Conservation (phyloP, 1,139 yeast species). For the Williopsis jadinii region DNA sequence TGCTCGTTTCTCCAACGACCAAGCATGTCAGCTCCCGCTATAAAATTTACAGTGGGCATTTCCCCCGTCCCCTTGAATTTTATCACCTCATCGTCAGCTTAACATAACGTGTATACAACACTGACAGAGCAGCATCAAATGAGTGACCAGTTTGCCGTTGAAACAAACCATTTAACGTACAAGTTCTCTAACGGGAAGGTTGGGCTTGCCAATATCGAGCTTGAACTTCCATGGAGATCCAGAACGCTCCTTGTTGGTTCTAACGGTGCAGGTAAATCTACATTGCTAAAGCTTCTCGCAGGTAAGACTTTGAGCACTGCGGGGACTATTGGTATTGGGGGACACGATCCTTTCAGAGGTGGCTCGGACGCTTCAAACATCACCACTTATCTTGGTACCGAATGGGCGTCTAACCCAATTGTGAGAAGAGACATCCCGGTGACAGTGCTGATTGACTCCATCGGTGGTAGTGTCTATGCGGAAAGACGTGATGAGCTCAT, state of each 20-base stretch:
- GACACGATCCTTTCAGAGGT: constrained; percentile 76
- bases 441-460: constrained; percentile 62
- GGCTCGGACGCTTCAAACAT: constrained; percentile 41
- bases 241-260: constrained; percentile 83
- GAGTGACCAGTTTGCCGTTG: constrained; percentile 39
- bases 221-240: constrained; percentile 62
- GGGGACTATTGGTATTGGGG: constrained; percentile 63
- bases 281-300: constrained; percentile 73
- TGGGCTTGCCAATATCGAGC: constrained; percentile 58
- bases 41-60: too few species aligned
- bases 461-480: constrained; percentile 71
- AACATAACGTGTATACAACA: too few species aligned
- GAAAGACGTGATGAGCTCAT: constrained; percentile 75
- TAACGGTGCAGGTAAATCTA: constrained; percentile 96
- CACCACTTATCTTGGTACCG: constrained; percentile 91
- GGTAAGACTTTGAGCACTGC: constrained; percentile 82
- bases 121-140: background rate
- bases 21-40: too few species aligned
- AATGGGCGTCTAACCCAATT: constrained; percentile 92
- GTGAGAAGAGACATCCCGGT: constrained; percentile 90
- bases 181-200: constrained; percentile 61
- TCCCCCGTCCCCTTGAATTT: too few species aligned
- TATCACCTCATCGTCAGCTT: too few species aligned
- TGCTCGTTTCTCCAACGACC: too few species aligned
- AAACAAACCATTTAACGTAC: constrained; percentile 60